Percentiles rank a stretch among this genome's conserved stretches.
Conservation (phyloP, 345 rosid genomes). For the Aegle marmelos region DNA sequence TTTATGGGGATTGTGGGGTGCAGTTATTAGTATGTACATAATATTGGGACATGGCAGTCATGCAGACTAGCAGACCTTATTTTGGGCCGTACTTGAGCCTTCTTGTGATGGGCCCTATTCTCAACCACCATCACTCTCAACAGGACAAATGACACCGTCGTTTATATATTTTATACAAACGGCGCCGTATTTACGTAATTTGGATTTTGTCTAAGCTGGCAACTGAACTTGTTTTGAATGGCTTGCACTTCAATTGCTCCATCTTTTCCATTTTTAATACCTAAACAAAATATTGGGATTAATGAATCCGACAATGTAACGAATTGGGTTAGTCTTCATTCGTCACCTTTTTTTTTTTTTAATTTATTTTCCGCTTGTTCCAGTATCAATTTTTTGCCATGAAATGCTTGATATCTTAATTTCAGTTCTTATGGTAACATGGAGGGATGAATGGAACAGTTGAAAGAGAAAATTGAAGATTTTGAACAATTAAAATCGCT, state of each 20-base stretch:
- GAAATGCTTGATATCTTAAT: not conserved
- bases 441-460: not conserved
- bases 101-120: not conserved
- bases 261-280: not conserved
- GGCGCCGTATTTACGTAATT: not conserved
- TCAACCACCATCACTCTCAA: no score
- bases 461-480: not conserved
- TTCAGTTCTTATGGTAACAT: not conserved
- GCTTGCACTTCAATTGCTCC: not conserved
- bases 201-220: no score
- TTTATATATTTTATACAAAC: not conserved
- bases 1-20: not conserved
- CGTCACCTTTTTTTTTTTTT: not conserved
- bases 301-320: not conserved
- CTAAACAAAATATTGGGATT: not conserved
- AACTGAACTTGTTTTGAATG: no score
- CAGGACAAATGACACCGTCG: no score
- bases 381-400: not conserved
- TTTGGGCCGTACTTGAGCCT: not conserved
- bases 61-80: not conserved
- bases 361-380: no score
- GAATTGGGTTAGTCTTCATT: not conserved
- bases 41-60: no score
- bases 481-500: not conserved
- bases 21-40: no score